These are phyloP conservation scores for Umbelopsis sp. DNA, from an alignment of 371 early-diverging fungal genomes.

Conservation along the genomic window DNA sequence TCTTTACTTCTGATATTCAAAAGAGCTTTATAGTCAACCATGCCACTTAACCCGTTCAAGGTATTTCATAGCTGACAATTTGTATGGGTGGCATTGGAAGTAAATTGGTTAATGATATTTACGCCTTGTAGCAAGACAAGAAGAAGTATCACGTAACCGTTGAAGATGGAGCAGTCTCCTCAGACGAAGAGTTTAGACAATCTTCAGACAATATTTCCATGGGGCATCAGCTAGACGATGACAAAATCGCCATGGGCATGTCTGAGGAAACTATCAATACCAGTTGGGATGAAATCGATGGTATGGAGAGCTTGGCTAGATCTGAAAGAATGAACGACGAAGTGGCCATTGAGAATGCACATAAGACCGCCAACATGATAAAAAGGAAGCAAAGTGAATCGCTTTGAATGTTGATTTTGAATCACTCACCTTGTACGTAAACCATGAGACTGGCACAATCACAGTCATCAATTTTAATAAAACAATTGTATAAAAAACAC, in stretches of 20 bases:
- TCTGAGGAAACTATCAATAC: not conserved
- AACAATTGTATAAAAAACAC: not conserved
- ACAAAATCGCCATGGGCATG: slow-evolving; percentile 17
- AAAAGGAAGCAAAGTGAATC: not conserved
- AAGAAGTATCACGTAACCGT: slow-evolving; percentile 18
- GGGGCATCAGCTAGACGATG: slow-evolving; percentile 9
- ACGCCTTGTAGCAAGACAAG: slow-evolving; percentile 1
- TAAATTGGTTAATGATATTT: not conserved
- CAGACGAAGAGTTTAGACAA: slow-evolving; percentile 17
- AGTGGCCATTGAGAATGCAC: slow-evolving; percentile 6
- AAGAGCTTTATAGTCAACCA: not conserved
- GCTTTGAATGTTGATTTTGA: not conserved
- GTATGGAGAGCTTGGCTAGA: not conserved
- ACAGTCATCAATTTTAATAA: not conserved
- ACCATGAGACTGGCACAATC: not conserved
- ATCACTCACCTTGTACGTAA: not conserved
- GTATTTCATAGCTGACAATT: not conserved
- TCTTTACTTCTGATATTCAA: not conserved
- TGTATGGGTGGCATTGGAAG: too few relatives aligned
- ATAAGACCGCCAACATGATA: slow-evolving; percentile 12
- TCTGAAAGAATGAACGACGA: not conserved
- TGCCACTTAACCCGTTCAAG: slow-evolving; percentile 12
- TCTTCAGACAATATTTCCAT: slow-evolving; percentile 9
- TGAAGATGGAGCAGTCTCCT: not conserved
- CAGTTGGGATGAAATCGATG: slow-evolving; percentile 14